Evolutionary conservation across 768 basidiomycete genomes (phyloP).

Genomic region (Lentinula lateritia): DNA sequence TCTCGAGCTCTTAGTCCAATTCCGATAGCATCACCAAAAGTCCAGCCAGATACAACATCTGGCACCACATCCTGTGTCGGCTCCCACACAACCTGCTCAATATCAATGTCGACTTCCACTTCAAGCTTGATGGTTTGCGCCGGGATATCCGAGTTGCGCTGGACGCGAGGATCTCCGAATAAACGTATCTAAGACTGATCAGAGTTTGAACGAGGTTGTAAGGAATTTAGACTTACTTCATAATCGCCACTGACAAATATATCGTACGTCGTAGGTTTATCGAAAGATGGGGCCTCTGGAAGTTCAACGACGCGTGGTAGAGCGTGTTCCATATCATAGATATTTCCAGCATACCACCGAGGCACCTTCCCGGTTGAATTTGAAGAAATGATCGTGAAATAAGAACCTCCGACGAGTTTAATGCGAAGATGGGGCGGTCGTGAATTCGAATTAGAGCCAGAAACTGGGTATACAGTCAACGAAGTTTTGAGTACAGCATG

Average conservation of each 20-base stretch:
- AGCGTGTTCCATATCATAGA: slow-evolving; percentile 63
- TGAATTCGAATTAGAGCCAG: not conserved
- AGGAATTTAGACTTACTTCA: slow-evolving; percentile 42
- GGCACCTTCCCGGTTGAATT: slow-evolving; percentile 19
- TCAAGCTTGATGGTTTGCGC: slow-evolving; percentile 49
- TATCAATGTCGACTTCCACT: slow-evolving; percentile 28
- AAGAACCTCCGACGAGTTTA: slow-evolving; percentile 66
- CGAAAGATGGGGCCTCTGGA: slow-evolving; percentile 38
- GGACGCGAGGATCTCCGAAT: slow-evolving; percentile 66
- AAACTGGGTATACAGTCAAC: slow-evolving; percentile 51
- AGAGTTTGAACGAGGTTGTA: not conserved
- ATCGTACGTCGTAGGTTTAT: slow-evolving; percentile 49
- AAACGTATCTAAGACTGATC: slow-evolving; percentile 56
- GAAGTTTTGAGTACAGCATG: slow-evolving; percentile 64
- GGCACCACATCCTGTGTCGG: slow-evolving; percentile 50
- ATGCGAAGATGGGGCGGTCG: slow-evolving; percentile 45
- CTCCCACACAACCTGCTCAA: slow-evolving; percentile 40
- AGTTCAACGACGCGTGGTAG: slow-evolving; percentile 44
- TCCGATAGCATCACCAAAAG: slow-evolving; percentile 69
- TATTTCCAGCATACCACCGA: slow-evolving; percentile 80
- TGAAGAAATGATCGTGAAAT: slow-evolving; percentile 62
- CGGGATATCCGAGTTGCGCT: slow-evolving; percentile 36
- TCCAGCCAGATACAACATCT: slow-evolving; percentile 70
- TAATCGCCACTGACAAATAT: slow-evolving; percentile 79
- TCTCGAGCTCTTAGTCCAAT: slow-evolving; percentile 50